These are phyloP conservation scores for Debaryomyces psychrophilus DNA, from an alignment of 1,139 yeast species.

Conservation along the genomic window DNA sequence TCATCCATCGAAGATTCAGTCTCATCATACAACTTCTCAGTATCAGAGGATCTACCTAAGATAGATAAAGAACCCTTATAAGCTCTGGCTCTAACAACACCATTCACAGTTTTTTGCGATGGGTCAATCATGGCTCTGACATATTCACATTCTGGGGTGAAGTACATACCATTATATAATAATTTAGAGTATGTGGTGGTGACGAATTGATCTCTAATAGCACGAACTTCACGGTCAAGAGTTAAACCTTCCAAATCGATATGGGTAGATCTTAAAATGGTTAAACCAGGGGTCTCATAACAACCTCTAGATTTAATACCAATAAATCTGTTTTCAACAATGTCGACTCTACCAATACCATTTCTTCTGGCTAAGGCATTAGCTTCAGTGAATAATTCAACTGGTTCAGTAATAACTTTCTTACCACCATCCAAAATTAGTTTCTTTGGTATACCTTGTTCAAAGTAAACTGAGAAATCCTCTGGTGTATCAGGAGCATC, in stretches of 20 bases:
- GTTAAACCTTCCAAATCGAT: constrained; percentile 96
- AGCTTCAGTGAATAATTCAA: constrained; percentile 89
- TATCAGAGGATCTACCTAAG: constrained; percentile 91
- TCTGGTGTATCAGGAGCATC: constrained; percentile 96
- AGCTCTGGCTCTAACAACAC: constrained; percentile 89
- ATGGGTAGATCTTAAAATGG: constrained; percentile 90
- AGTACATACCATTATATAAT: constrained; percentile 95
- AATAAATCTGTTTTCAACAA: constrained; percentile 97
- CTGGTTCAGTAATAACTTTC: constrained; percentile 73
- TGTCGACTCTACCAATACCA: constrained; percentile 99
- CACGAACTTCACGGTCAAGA: constrained; percentile 96
- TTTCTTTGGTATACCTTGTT: constrained; percentile 86
- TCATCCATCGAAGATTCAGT: constrained; percentile 99
- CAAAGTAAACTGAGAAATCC: constrained; percentile 78
- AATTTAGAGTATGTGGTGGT: constrained; percentile 89
- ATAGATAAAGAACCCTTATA: constrained; percentile 87
- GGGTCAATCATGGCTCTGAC: constrained; percentile 91
- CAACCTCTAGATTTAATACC: constrained; percentile 99
- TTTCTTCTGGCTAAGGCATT: constrained; percentile 96
- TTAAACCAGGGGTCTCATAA: constrained; percentile 98
- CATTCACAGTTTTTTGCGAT: constrained; percentile 93
- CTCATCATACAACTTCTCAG: constrained; percentile 96
- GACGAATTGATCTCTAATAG: constrained; percentile 93
- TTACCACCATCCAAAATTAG: constrained; percentile 68
- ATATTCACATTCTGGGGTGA: constrained; percentile 97